Base-by-base conservation (phyloP, 352 stramenopile species). In the Pythium aquatile region DNA sequence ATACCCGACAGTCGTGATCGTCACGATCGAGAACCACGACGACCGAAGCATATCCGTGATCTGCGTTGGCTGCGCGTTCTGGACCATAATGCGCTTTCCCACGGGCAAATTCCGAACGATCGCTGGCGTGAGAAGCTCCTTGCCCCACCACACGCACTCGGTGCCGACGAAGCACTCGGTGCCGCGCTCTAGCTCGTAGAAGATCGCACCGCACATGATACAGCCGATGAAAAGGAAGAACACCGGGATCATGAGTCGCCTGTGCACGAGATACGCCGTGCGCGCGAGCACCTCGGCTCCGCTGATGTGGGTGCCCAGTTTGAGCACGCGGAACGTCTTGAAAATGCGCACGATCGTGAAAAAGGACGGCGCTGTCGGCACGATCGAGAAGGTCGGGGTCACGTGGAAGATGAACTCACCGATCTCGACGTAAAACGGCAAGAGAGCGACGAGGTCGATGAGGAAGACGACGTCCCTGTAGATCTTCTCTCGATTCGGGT, bases 321-420 rank as follows among this genome's bases (percentile, higher is more conserved):
- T 93, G 30, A 93, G 68, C n/a, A 93, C 86, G 2, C 84, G 85
- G 62, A 85, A 78, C n/a, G 83, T 90, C 48, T 91, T 93, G 32
- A 89, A 65, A 1, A 90, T 71, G 1, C 81, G 81, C 13, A 91
- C 77, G 5, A 89, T 69, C 1, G 85, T 87, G 37, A 89, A 54
- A 62, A 90, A 79, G 9, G 85, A 91, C 30, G 82, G 79, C 17
- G 78, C 64, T 13, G 76, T 89, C 11, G 85, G 70, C 30, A 91
- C 83, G 32, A 91, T 81, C 17, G 81, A 68, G 56, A 86, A 93
- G 11, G 73, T 71, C 17, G 83, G 85, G 16, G 56, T 52, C 54
- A 68, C 83, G 28, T 75, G 75, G 5, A 73, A 35, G 33, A 88
- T 75, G 74, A 88, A 85, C 13, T 83, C 68, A 11, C 61, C 58